phyloP scores from a whole-genome alignment of 305 asterid species.

The Rubia tinctorum region DNA sequence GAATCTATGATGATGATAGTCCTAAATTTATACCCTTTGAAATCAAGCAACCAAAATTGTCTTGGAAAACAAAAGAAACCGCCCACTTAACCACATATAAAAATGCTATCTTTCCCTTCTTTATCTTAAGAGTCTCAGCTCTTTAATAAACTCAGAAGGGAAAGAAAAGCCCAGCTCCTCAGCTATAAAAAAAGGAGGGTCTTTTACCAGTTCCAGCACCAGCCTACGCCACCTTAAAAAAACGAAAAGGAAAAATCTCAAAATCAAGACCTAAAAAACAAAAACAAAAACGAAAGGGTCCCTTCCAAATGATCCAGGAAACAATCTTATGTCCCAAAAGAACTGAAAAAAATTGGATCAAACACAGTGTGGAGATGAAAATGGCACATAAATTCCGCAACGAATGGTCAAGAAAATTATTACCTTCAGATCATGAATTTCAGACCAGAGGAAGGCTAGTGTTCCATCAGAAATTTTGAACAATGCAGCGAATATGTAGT shows the following conservation, averaged over 20 bases:
- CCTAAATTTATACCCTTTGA: constrained; percentile 2
- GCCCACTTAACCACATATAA: constrained; percentile 24
- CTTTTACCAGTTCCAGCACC: constrained; percentile 48
- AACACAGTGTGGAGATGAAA: not conserved
- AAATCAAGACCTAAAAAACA: constrained; percentile 27
- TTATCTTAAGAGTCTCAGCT: constrained; percentile 21
- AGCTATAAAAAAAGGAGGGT: constrained; percentile 31
- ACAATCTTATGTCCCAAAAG: not conserved
- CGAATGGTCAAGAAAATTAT: not conserved
- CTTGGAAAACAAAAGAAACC: constrained; percentile 9
- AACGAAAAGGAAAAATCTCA: constrained; percentile 18
- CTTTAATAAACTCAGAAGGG: constrained; percentile 48
- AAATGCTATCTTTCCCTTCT: constrained; percentile 71
- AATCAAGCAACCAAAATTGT: not conserved
- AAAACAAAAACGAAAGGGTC: constrained; percentile 12
- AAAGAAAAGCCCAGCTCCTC: constrained; percentile 54
- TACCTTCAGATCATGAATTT: constrained; percentile 67
- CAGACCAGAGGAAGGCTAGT: constrained; percentile 48
- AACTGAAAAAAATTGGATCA: not conserved
- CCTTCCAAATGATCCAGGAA: constrained; percentile 6
- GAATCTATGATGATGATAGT: not conserved
- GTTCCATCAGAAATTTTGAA: constrained; percentile 50
- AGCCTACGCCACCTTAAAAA: constrained; percentile 46
- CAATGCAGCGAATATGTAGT: constrained; percentile 55
- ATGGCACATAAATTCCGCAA: not conserved